Base-by-base conservation (phyloP, 495 filamentous ascomycete species). In the Podospora comata region DNA sequence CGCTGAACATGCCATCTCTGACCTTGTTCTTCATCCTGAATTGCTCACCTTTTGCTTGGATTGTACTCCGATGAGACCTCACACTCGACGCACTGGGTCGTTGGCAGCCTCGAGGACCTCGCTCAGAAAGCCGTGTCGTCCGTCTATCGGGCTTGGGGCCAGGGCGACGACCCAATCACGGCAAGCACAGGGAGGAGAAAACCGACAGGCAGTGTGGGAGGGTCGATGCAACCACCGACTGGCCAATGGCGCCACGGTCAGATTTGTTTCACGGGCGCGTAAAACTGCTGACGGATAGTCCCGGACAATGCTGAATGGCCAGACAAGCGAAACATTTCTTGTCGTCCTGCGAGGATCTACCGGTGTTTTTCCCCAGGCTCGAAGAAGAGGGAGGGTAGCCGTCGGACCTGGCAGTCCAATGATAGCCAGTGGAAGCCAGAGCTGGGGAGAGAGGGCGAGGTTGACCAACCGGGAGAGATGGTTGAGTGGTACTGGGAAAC, bases 241-340 rank as follows among this genome's bases (percentile, higher is more conserved):
- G 56, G 60, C 64, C 68, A 69, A 70, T 70, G 56, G 65, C 30
- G 63, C 11, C 27, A 63, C 48, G 32, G 6, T 30, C 13, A 30
- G 71, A 70, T 72, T 70, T 34, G 71, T 73, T 75, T 75, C 56
- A 32, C 70, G 69, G 71, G 71, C 73, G 73, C 73, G 67, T 75
- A 73, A 68, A 39, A 26, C 61, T 60, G 67, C 53, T 27, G 34
- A 30, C 65, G 69, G 72, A 71, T 70, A 58, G 26, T 60, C 55
- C 69, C 72, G 72, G 62, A 2, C 9, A 23, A 19, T 30, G 20
- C 28, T 72, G 70, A 69, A 3, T 74, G 72, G 70, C 20, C 20
- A 23, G 28, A 58, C 70, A 74, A 67, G 70, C 72, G 72, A 73
- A 67, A 20, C 20, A 48, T 48, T 16, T 48, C 15, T 28, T 34